Evolutionary conservation across 176 grass and related monocot species (phyloP), one percentile per base, ranked within the genome.

Genomic region (Eremochloa ophiuroides): DNA sequence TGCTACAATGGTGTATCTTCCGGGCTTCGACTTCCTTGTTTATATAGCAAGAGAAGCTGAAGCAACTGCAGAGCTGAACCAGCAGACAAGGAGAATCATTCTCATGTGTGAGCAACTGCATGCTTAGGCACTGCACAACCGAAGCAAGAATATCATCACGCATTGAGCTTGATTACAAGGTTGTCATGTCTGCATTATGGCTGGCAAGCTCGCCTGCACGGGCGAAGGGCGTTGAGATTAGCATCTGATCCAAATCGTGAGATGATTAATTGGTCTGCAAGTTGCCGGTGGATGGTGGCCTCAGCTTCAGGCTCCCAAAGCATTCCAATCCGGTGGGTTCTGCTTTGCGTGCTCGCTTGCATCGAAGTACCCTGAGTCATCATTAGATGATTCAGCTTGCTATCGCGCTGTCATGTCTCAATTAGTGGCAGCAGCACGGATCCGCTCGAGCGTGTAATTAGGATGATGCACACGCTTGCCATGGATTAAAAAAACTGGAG

Each of bases 41-140:
- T 66, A 48, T 50, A 74, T 66, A 66, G 11, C 15, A 0, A 27
- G 0, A 26, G 33, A 29, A 23, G 71, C 17, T 17, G 62, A 75
- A 13, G 81, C 55, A 62, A n/a, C n/a, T 38, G 50, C 48, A 75
- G 5, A 58, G 10, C 9, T 64, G 75, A 46, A 64, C 25, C 1
- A 31, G 3, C 75, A 63, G 58, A 46, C 58, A 78, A 11, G 16
- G 62, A 44, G 75, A 78, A 78, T 78, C 75, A 46, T 63, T 77
- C 8, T 20, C 58, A 64, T 64, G 40, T 78, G 59, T 33, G 43
- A 34, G 20, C 59, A 33, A 64, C 0, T 22, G 25, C 10, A 1
- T 47, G 25, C 18, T 10, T 8, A 56, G 44, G n/a, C 27, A 8
- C 29, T 51, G 17, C n/a, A n/a, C 27, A 20, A 74, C 30, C 1